Conservation (phyloP, 768 basidiomycete species). For the Leccinum barrowsii region DNA sequence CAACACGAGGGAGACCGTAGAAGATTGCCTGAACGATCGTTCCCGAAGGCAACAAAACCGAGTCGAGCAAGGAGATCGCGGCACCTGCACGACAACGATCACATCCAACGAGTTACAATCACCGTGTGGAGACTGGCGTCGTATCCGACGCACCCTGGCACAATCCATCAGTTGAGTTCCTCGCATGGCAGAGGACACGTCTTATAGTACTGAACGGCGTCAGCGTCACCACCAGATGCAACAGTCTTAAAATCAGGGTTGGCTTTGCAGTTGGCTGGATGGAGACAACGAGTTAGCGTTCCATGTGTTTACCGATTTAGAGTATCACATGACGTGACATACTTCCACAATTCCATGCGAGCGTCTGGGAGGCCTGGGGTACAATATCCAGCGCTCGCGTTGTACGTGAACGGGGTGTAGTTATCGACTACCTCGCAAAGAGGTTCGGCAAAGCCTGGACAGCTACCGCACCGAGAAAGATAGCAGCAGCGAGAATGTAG, state of each 20-base stretch:
- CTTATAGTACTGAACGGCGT: conserved; percentile 41
- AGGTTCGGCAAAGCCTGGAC: conserved; percentile 26
- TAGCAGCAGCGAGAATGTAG: conserved; percentile 11
- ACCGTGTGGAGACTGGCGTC: conserved; percentile 37
- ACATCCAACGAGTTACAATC: conserved; percentile 21
- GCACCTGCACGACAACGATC: conserved; percentile 24
- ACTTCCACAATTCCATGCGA: conserved; percentile 57
- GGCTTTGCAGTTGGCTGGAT: conserved; percentile 26
- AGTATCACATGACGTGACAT: conserved; percentile 13
- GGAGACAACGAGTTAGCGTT: background rate
- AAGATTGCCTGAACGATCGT: conserved; percentile 4
- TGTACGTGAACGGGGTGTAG: conserved; percentile 48
- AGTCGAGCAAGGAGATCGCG: conserved; percentile 28
- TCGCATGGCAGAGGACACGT: background rate
- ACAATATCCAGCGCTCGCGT: conserved; percentile 53
- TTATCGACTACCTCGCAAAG: conserved; percentile 34
- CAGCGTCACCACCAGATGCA: conserved; percentile 47
- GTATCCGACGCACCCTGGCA: conserved; percentile 52
- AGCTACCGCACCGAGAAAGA: conserved; percentile 12
- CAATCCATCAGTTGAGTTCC: background rate
- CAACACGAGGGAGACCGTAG: conserved; percentile 18
- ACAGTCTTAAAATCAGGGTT: conserved; percentile 45
- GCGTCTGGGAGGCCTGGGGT: conserved; percentile 28
- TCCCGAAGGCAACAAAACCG: background rate
- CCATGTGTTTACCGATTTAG: background rate